Evolutionary conservation across 2,329 filamentous ascomycete species (phyloP), one percentile per base, ranked within the genome.

Genomic region (Alternaria infectoria): DNA sequence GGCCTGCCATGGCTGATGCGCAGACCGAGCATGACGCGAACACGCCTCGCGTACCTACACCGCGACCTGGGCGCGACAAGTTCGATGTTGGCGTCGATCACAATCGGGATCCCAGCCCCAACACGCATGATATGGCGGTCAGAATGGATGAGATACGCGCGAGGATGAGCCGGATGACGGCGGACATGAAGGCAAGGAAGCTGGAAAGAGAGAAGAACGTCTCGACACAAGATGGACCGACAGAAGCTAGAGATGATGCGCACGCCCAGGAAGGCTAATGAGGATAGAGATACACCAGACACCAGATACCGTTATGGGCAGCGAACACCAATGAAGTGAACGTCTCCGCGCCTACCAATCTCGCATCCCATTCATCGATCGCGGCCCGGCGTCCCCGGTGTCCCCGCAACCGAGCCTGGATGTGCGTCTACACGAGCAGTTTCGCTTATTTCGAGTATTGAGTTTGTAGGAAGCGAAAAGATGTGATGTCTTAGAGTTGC

Each of bases 401-500:
- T 52, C 52, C 30, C 11, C 30, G 25, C 52, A 32, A 28, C 28
- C 45, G 9, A 36, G 3, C 36, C 32, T 25, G 26, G 25, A 23
- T 44, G 1, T 32, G 30, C 4, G 13, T 12, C n/a, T 4, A 23
- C 28, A 2, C 4, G 3, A 19, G 15, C 15, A 15, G 4, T 26
- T 17, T 19, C 28, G 4, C 13, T 2, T 12, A 13, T 15, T 6
- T 15, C 30, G 7, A 25, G 45, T 5, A 6, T 36, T 15, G 5
- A 25, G 32, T 4, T 54, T 11, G 13, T 15, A 36, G 50, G 19
- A 51, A 5, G 44, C 44, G 28, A 26, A 49, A n/a, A 28, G 44
- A 44, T 57, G 43, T 21, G 32, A 36, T 61, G 54, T 64, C 57
- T 58, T 36, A 47, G 57, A 57, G 7, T 19, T n/a, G 4, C 43